Evolutionary conservation across 2,329 filamentous ascomycete species (phyloP), one percentile per base, ranked within the genome.

Genomic region (Acrodontium crateriforme): DNA sequence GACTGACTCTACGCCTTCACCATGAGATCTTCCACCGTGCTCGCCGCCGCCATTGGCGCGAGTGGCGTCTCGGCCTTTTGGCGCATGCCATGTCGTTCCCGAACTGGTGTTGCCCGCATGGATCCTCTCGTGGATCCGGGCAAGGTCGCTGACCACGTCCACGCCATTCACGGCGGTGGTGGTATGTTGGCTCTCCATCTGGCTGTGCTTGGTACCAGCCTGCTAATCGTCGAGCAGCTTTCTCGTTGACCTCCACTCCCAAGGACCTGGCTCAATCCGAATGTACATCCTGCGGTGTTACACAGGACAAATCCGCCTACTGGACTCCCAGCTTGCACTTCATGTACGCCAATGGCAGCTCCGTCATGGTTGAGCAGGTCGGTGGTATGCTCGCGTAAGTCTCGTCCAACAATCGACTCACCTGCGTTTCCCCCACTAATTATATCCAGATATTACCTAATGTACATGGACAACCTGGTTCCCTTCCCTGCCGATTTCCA

Each of bases 321-420:
- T 93, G 83, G 56, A 71, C 74, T 28, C 84, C 84, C 1, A 58
- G 69, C 2, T 49, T 92, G 38, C 85, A 87, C 59, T 93, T 92
- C 54, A 55, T 74, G 48, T 69, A 84, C 45, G 46, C 56, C 9
- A 77, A 79, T 41, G 71, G 77, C 32, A 61, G 72, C 31, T 71
- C 71, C 27, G 69, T 79, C 43, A 53, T 79, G 31, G 80, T 92
- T 24, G 55, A 67, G 1, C 74, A 89, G 50, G 69, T 78, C 27
- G 82, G 83, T 36, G 82, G 84, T 38, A 82, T 91, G 71, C 72
- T 91, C 49, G 78, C 77, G 73, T 87, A 67, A 65, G 78, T 75
- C 14, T 17, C 13, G 9, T 22, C 8, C 13, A 4, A 8, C 5
- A 4, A 22, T 5, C 20, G n/a, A n/a, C n/a, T n/a, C n/a, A n/a